These are phyloP conservation scores for Cucumis sativus DNA, from an alignment of 306 rosid genomes.

Conservation along the genomic window Cucumber_9930_V3 NC_026655.2:8157001-8157500, in stretches of 20 bases:
- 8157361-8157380: neutral
- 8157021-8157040: constrained; percentile 8
- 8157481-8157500: too few species aligned
- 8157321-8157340: constrained; percentile 3
- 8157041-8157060: constrained; percentile 1
- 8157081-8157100: neutral
- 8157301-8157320: neutral
- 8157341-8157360: neutral
- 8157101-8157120: neutral
- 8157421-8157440: too few species aligned
- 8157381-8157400: too few species aligned
- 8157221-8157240: neutral
- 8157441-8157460: too few species aligned
- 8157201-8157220: neutral
- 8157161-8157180: neutral
- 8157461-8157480: too few species aligned
- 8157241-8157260: neutral
- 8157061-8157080: neutral
- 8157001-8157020: neutral
- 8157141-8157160: neutral
- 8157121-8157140: constrained; percentile 9
- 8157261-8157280: neutral
- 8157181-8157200: constrained; percentile 2
- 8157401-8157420: too few species aligned
- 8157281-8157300: neutral